A percentile compares a stretch with the other conserved stretches of the same genome.
phyloP scores from a whole-genome alignment of 2,329 filamentous ascomycete species.

The Scleromitrula shiraiana region DNA sequence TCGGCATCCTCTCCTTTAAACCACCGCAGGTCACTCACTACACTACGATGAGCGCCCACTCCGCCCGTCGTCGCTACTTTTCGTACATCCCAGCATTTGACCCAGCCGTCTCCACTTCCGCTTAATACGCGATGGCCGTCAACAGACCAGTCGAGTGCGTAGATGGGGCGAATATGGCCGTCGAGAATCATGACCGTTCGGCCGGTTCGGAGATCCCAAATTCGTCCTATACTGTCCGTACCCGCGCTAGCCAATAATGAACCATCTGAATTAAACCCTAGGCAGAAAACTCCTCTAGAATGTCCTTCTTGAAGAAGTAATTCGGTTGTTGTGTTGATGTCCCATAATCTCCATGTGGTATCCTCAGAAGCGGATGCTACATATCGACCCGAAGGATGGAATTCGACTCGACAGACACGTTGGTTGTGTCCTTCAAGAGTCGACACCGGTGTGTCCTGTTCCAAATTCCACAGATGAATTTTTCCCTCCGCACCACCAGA shows the following conservation, averaged over 20 bases:
- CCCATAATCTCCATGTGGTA: slow-evolving; percentile 95
- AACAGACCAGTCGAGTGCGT: slow-evolving; percentile 83
- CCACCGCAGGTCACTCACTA: slow-evolving; percentile 90
- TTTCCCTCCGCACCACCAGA: slow-evolving; percentile 84
- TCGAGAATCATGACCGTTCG: slow-evolving; percentile 94
- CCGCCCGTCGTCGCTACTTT: slow-evolving; percentile 78
- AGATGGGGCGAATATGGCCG: slow-evolving; percentile 80
- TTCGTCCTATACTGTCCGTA: slow-evolving; percentile 84
- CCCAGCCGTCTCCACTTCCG: slow-evolving; percentile 86
- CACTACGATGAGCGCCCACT: slow-evolving; percentile 83
- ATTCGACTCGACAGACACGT: slow-evolving; percentile 85
- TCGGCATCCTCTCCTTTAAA: slow-evolving; percentile 81
- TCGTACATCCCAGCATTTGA: slow-evolving; percentile 96
- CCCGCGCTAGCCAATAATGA: slow-evolving; percentile 88
- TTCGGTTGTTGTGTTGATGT: slow-evolving; percentile 77
- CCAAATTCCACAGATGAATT: slow-evolving; percentile 84
- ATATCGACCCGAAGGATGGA: slow-evolving; percentile 85
- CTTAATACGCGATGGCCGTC: slow-evolving; percentile 92
- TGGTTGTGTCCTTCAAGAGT: slow-evolving; percentile 78
- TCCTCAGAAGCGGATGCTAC: slow-evolving; percentile 92
- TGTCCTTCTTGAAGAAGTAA: slow-evolving; percentile 89
- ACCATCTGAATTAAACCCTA: slow-evolving; percentile 86
- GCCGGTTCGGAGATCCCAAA: slow-evolving; percentile 91
- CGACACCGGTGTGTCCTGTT: slow-evolving; percentile 74
- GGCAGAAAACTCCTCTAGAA: slow-evolving; percentile 82